Evolutionary conservation across 2,329 filamentous ascomycete species (phyloP).

Genomic region (Sporothrix inflata): DNA sequence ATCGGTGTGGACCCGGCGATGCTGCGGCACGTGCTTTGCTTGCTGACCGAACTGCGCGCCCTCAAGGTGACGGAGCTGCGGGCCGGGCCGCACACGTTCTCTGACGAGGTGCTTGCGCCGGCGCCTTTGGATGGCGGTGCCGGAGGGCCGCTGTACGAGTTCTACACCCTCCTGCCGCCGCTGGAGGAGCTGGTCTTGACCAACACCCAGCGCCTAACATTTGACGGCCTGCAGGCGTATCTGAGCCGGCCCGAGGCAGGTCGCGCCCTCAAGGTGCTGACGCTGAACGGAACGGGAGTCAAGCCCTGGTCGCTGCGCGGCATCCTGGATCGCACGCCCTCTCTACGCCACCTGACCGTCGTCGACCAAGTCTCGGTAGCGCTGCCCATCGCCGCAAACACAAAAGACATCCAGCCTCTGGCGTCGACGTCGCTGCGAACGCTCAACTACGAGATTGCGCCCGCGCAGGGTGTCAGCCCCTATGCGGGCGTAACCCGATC

Average conservation of each 20-base stretch:
- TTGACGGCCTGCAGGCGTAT: slow-evolving; percentile 69
- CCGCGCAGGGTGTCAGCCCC: slow-evolving; percentile 58
- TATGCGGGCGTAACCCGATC: slow-evolving; percentile 57
- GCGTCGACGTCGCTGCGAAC: slow-evolving; percentile 69
- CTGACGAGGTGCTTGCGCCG: slow-evolving; percentile 74
- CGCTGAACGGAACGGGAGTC: slow-evolving; percentile 73
- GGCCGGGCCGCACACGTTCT: slow-evolving; percentile 55
- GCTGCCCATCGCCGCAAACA: slow-evolving; percentile 52
- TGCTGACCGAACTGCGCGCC: slow-evolving; percentile 69
- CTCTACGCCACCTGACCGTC: slow-evolving; percentile 61
- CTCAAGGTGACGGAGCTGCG: slow-evolving; percentile 73
- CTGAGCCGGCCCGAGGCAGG: slow-evolving; percentile 64
- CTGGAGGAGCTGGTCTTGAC: slow-evolving; percentile 74
- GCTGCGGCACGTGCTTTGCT: slow-evolving; percentile 71
- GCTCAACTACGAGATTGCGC: slow-evolving; percentile 82
- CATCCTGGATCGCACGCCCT: slow-evolving; percentile 61
- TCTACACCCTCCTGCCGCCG: slow-evolving; percentile 72
- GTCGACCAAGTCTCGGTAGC: slow-evolving; percentile 54
- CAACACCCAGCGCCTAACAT: slow-evolving; percentile 71
- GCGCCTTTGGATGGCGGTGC: neutral
- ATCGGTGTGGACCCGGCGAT: slow-evolving; percentile 71
- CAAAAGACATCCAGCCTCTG: slow-evolving; percentile 60
- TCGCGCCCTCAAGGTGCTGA: slow-evolving; percentile 66
- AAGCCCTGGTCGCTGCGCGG: slow-evolving; percentile 63
- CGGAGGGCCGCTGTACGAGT: slow-evolving; percentile 40